phyloP scores from a whole-genome alignment of 139 green algal species.

The Yamagishiella unicocca region DNA sequence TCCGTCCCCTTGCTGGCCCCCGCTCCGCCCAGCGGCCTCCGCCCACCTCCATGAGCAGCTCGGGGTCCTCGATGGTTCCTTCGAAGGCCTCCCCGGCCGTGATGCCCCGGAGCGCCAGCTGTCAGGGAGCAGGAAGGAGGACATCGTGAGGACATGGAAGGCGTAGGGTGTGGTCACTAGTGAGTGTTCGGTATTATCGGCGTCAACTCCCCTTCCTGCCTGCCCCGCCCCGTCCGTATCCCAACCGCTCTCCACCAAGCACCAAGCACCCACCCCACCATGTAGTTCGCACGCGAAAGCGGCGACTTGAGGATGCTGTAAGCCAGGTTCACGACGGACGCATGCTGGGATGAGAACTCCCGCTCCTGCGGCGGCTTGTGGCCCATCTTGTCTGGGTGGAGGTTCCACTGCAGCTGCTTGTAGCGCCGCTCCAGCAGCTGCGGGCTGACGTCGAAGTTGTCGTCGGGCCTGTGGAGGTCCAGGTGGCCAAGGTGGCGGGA shows the following conservation, averaged over 20 bases:
- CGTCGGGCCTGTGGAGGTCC: constrained; percentile 45
- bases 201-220: too few relatives aligned
- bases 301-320: constrained; percentile 75
- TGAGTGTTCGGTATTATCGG: neutral
- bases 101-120: constrained; percentile 62
- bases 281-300: constrained; percentile 74
- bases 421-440: constrained; percentile 72
- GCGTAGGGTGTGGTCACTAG: too few relatives aligned
- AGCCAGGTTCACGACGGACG: constrained; percentile 73
- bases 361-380: constrained; percentile 57
- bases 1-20: too few relatives aligned
- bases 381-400: constrained; percentile 80
- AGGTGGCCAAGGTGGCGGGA: too few relatives aligned
- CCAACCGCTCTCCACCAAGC: neutral
- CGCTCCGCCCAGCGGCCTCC: neutral
- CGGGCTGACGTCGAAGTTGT: constrained; percentile 67
- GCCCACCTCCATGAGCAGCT: constrained; percentile 75
- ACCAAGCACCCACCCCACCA: constrained; percentile 54
- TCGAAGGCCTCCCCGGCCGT: constrained; percentile 53
- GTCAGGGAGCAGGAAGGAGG: constrained; percentile 14
- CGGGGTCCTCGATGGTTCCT: constrained; percentile 50
- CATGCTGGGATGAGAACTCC: constrained; percentile 70
- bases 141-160: too few relatives aligned
- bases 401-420: constrained; percentile 71
- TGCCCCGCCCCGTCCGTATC: too few relatives aligned